A percentile compares a stretch with the other conserved stretches of the same genome.
Evolutionary conservation across 139 green algal species (phyloP).

Genomic region (Asterochloris sp.): DNA sequence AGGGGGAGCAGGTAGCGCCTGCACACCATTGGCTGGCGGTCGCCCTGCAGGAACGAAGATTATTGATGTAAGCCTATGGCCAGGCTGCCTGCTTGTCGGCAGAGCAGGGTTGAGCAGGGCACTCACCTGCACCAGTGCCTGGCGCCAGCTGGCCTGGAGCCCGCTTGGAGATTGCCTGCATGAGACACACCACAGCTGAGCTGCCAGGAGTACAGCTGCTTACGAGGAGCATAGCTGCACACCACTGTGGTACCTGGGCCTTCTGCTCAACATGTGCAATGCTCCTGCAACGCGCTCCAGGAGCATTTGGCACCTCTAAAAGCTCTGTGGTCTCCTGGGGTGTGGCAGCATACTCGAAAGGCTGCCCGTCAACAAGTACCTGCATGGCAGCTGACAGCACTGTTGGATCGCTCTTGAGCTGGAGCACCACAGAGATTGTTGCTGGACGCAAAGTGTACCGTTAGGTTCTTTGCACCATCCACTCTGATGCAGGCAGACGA

Average conservation of each 20-base stretch:
- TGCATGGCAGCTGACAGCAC: background rate
- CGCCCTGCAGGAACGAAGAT: too few species aligned
- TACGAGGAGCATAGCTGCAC: background rate
- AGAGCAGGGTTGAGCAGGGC: too few species aligned
- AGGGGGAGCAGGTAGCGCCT: too few species aligned
- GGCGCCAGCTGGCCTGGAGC: too few species aligned
- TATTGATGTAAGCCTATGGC: too few species aligned
- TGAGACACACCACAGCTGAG: too few species aligned
- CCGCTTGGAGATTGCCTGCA: too few species aligned
- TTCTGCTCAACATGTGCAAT: background rate
- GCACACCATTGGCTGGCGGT: too few species aligned
- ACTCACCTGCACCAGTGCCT: too few species aligned
- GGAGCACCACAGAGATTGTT: too few species aligned
- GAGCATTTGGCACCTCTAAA: background rate
- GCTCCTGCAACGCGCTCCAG: background rate
- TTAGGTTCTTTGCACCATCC: background rate
- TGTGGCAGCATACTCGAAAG: background rate
- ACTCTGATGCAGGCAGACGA: background rate
- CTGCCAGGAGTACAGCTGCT: too few species aligned
- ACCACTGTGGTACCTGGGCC: background rate
- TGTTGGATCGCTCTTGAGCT: background rate
- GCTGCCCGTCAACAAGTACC: background rate
- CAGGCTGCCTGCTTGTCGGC: too few species aligned
- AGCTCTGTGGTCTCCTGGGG: background rate
- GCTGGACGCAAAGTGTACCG: background rate